phyloP scores from a whole-genome alignment of 345 rosid genomes.

The Populus deltoides region DNA sequence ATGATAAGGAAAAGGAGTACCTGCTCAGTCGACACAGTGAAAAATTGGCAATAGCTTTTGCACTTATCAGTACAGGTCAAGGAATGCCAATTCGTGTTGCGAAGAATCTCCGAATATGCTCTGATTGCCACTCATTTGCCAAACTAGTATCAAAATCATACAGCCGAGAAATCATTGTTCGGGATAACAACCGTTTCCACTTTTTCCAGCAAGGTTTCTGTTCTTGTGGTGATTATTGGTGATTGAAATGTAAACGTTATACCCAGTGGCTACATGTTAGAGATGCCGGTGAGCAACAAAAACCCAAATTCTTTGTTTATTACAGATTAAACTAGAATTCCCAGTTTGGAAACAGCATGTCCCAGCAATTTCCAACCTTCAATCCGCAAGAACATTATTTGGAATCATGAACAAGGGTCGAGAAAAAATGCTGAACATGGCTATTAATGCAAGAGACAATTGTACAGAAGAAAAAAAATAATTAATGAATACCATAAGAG shows the following conservation, averaged over 20 bases:
- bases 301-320: neutral
- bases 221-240: conserved; percentile 59
- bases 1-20: conserved; percentile 49
- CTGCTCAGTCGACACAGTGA: conserved; percentile 57
- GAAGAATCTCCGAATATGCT: conserved; percentile 59
- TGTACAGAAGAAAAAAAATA: neutral
- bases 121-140: conserved; percentile 59
- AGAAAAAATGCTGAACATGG: neutral
- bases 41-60: conserved; percentile 60
- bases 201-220: conserved; percentile 47
- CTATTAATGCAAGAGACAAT: neutral
- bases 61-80: conserved; percentile 45
- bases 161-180: conserved; percentile 43
- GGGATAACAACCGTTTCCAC: conserved; percentile 62
- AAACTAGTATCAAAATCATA: conserved; percentile 43
- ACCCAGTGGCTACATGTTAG: neutral
- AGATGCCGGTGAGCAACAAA: neutral
- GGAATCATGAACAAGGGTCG: neutral
- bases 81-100: conserved; percentile 42
- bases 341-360: neutral
- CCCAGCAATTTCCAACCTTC: conserved; percentile 3
- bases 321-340: neutral
- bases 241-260: neutral
- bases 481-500: neutral
- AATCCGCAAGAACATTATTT: neutral